phyloP scores from a whole-genome alignment of 2,329 filamentous ascomycete species.

The Aspergillus clavatus region DNA sequence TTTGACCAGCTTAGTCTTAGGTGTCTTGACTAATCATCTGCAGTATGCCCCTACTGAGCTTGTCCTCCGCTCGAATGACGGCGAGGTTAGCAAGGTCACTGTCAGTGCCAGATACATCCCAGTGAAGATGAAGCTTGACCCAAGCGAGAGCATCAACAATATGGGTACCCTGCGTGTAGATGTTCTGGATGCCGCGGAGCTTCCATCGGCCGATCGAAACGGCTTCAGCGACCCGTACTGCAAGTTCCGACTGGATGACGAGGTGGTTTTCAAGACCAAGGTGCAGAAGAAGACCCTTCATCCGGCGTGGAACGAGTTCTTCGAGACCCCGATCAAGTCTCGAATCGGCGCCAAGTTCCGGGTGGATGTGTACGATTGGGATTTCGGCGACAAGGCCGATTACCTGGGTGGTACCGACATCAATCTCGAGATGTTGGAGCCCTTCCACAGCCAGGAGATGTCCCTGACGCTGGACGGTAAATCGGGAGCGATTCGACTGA shows the following conservation, averaged over 20 bases:
- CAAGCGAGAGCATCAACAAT: conserved; percentile 97
- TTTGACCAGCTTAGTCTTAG: conserved; percentile 13
- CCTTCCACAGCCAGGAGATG: conserved; percentile 75
- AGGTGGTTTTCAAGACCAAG: conserved; percentile 92
- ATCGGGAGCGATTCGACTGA: conserved; percentile 74
- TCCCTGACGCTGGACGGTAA: conserved; percentile 77
- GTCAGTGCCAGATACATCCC: conserved; percentile 94
- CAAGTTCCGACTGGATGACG: conserved; percentile 85
- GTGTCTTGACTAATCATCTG: conserved; percentile 5
- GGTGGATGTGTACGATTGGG: conserved; percentile 87
- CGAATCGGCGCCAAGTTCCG: conserved; percentile 79
- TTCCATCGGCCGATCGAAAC: conserved; percentile 93
- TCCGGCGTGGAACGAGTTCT: conserved; percentile 93
- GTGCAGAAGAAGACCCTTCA: conserved; percentile 94
- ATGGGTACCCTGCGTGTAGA: conserved; percentile 95
- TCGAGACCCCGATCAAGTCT: conserved; percentile 77
- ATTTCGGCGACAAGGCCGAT: conserved; percentile 93
- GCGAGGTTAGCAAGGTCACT: conserved; percentile 71
- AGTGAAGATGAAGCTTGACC: conserved; percentile 87
- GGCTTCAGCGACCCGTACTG: conserved; percentile 96
- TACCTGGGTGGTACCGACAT: conserved; percentile 74
- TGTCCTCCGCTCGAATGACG: conserved; percentile 71
- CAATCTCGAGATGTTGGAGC: conserved; percentile 73
- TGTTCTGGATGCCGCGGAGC: conserved; percentile 74
- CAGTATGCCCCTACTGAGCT: conserved; percentile 86